These are phyloP conservation scores for Neurospora tetraspora DNA, from an alignment of 495 filamentous ascomycete species.

Conservation along the genomic window DNA sequence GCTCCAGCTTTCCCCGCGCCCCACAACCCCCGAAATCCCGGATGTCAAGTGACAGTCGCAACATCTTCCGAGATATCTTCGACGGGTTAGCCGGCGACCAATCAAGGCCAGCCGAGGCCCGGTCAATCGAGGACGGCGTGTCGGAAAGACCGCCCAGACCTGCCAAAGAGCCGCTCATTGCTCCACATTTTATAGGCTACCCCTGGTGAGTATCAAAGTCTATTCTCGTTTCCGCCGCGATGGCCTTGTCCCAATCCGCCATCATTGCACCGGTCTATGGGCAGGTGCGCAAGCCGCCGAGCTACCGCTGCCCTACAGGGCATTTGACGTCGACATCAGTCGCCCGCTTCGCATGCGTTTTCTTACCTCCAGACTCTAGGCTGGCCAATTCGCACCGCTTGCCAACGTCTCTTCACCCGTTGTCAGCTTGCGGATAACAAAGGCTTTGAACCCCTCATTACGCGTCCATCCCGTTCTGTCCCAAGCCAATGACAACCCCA, in stretches of 20 bases:
- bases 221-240: not conserved
- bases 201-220: not conserved
- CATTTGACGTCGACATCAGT: not conserved
- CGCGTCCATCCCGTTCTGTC: not conserved
- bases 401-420: not conserved
- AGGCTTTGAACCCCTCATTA: not conserved
- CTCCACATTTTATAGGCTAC: not conserved
- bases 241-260: not conserved
- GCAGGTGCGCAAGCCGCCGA: not conserved
- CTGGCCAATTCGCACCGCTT: not conserved
- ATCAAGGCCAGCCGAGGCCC: not conserved
- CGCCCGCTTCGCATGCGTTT: not conserved
- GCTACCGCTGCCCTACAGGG: not conserved
- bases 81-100: not conserved
- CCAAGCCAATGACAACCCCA: not conserved
- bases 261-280: not conserved
- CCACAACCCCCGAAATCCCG: not conserved
- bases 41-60: not conserved
- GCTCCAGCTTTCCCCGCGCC: not conserved
- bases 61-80: not conserved
- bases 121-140: not conserved
- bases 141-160: not conserved
- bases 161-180: not conserved
- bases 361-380: not conserved
- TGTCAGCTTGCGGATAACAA: not conserved